Base-by-base conservation (phyloP, 129 eudicot genomes). In the Lactuca saligna region DNA sequence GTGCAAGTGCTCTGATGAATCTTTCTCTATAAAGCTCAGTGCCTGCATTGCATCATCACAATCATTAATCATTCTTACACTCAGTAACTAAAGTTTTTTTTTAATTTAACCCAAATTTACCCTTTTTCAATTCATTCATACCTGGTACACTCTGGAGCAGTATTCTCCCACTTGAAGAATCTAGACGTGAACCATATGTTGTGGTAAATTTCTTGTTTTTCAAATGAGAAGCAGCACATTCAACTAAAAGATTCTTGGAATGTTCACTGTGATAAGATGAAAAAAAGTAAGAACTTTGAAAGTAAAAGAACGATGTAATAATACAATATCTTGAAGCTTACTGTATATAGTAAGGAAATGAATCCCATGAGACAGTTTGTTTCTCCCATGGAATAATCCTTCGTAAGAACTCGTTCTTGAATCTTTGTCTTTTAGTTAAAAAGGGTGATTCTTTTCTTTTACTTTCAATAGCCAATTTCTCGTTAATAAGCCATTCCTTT, bases 11-110 rank as follows among this genome's bases (percentile, higher is more conserved):
- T 85, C 95, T 89, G 49, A 93, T 80, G 57, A 93, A 54, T 78
- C 99, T 89, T 79, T 93, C 99, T 54, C 97, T 84, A 69, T 93
- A 93, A 33, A 93, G 95, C 78, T 93, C 99, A 51, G 95, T 93
- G 35, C 99, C 99, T 93, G 69, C 58, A 73, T 66, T 93, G 69
- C 58, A 73, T 66, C 66, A 60, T 61, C 61, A 62, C 20, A 70
- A 79, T 74, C 60, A 55, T 62, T 38, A 57, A 69, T 34, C 37
- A 53, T 39, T 35, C 12, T 4, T 39, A 44, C 16, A 15, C 35
- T 72, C 7, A 39, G 44, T 39, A 4, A 2, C 2, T 39, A 39
- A 39, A 39, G 9, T 39, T 39, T 39, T 6, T 39, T 39, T 39
- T 39, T 0, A 39, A 7, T 35, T 35, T 39, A 68, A 55, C 54